phyloP scores from a whole-genome alignment of 2,329 filamentous ascomycete genomes.

The Penicillium sp. region DNA sequence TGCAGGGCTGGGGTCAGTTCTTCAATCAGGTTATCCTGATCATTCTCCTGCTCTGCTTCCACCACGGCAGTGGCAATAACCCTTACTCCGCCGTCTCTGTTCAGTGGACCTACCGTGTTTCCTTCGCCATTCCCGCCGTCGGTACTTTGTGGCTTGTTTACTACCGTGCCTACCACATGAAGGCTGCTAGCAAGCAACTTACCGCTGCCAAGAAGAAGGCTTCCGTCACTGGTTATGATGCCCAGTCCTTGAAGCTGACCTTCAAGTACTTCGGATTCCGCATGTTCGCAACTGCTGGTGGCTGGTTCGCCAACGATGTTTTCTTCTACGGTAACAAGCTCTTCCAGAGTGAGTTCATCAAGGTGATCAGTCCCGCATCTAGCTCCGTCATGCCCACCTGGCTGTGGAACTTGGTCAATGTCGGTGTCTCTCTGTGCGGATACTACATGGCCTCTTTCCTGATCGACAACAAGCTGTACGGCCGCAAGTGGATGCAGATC shows the following conservation, averaged over 20 bases:
- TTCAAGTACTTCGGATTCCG: constrained; percentile 83
- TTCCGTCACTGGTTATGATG: constrained; percentile 88
- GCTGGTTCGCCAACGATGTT: constrained; percentile 95
- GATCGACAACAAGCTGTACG: constrained; percentile 95
- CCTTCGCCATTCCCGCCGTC: constrained; percentile 85
- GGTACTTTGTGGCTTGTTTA: constrained; percentile 94
- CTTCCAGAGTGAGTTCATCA: constrained; percentile 89
- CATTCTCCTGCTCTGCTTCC: constrained; percentile 81
- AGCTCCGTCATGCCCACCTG: constrained; percentile 79
- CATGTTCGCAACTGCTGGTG: constrained; percentile 78
- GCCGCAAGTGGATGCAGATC: constrained; percentile 94
- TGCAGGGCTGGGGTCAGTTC: constrained; percentile 98
- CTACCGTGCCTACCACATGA: constrained; percentile 95
- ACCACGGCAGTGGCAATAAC: constrained; percentile 71
- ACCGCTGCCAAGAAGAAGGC: constrained; percentile 78
- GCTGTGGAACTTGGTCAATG: constrained; percentile 91
- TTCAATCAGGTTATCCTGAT: constrained; percentile 91
- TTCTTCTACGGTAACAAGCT: constrained; percentile 99
- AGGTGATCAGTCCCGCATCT: constrained; percentile 68
- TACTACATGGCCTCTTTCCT: constrained; percentile 89
- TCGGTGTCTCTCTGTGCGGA: constrained; percentile 77
- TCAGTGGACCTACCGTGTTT: constrained; percentile 89
- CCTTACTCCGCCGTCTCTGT: constrained; percentile 76
- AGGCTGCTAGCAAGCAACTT: constrained; percentile 79
- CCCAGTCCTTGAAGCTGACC: constrained; percentile 75